These are phyloP conservation scores for Geotrichum carabidarum DNA, from an alignment of 1,139 yeast species.

Conservation along the genomic window DNA sequence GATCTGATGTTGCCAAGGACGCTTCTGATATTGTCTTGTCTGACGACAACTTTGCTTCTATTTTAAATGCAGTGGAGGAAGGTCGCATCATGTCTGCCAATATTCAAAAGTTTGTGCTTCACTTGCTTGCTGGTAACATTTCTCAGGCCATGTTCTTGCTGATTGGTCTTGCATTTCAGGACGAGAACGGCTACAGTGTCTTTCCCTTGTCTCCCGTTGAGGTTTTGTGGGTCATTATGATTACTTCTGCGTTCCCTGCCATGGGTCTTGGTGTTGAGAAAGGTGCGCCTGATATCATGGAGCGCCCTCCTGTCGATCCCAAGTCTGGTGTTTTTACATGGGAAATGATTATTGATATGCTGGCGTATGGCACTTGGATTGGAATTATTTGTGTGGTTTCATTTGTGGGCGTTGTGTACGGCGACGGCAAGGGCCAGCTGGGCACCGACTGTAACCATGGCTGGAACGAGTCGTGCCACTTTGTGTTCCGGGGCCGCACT, in stretches of 20 bases:
- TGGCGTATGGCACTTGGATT: slow-evolving; percentile 68
- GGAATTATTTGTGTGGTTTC: slow-evolving; percentile 67
- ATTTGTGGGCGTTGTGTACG: slow-evolving; percentile 61
- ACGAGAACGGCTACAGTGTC: slow-evolving; percentile 54
- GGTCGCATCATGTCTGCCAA: slow-evolving; percentile 79
- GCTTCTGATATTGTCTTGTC: slow-evolving; percentile 71
- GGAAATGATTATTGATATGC: slow-evolving; percentile 70
- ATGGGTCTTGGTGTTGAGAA: slow-evolving; percentile 75
- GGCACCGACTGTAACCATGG: slow-evolving; percentile 60
- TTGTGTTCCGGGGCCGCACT: slow-evolving; percentile 75
- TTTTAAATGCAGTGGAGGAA: slow-evolving; percentile 72
- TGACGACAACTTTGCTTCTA: slow-evolving; percentile 74
- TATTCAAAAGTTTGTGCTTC: slow-evolving; percentile 77
- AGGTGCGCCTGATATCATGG: slow-evolving; percentile 63
- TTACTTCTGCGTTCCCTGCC: slow-evolving; percentile 78
- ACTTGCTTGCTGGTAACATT: slow-evolving; percentile 70
- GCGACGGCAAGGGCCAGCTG: slow-evolving; percentile 58
- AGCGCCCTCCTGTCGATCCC: slow-evolving; percentile 55
- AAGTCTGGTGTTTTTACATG: slow-evolving; percentile 59
- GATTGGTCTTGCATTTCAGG: slow-evolving; percentile 64
- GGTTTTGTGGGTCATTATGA: slow-evolving; percentile 73
- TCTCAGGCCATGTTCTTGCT: slow-evolving; percentile 69
- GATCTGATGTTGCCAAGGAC: slow-evolving; percentile 78
- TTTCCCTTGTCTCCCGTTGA: slow-evolving; percentile 78
- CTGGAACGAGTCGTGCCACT: slow-evolving; percentile 47